Evolutionary conservation across 768 basidiomycete species (phyloP), one percentile per base, ranked within the genome.

Genomic region (Russula griseocarnosa): DNA sequence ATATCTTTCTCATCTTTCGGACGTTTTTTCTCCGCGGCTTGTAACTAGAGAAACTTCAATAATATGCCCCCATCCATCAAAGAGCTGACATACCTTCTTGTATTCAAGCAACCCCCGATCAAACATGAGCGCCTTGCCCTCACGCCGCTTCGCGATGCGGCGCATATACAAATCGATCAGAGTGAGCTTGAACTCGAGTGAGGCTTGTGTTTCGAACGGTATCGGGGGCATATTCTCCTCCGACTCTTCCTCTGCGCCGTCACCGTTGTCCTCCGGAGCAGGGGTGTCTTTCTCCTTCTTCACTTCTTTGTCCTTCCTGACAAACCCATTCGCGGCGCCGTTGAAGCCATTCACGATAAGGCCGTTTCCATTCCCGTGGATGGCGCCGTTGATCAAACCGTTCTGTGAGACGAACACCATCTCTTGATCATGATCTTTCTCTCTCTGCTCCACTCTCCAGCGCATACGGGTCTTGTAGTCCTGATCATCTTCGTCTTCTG

Each of bases 1-100:
- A 98, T 87, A 66, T 98, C 97, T 67, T 90, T 85, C 70, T 98
- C 95, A 66, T 98, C 96, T 69, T 90, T 87, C 9, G 83, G 83
- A 20, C 93, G 81, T 73, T 97, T 98, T 77, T 95, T 90, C 69
- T 99, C 96, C 3, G 83, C 82, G 11, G 92, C 90, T 81, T 90
- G 87, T 79, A 94, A 89, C 96, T 97, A 64, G 42, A 55, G 36
- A 55, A 50, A 58, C 68, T 40, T 69, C 66, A 60, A 67, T 65
- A 62, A n/a, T 46, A 46, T 22, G 46, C 8, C 56, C 56, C 36
- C 49, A 34, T 47, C 34, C 38, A 16, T 38, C 55, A 55, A 56
- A 47, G 34, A 24, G 22, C 24, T 52, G 38, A 70, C 81, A 56
- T 64, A 94, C 95, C 86, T 94, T 94, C 75, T 95, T 98, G 73